Evolutionary conservation across 352 stramenopile species (phyloP).

Genomic region (Pilasporangium apinafurcum): DNA sequence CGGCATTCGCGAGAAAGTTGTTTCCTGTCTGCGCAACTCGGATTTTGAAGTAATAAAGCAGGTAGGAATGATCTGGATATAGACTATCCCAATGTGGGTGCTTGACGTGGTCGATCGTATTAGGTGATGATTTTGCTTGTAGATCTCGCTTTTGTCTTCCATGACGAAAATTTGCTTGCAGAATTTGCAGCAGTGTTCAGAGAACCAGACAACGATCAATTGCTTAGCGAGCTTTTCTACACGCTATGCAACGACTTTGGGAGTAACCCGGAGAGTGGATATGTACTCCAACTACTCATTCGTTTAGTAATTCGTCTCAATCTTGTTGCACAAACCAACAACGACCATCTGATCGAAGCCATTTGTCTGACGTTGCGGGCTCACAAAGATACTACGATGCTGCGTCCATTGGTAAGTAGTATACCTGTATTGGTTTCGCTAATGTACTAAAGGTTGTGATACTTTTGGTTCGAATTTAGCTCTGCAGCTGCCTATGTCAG

Average conservation of each 20-base stretch:
- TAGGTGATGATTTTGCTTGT: conserved; percentile 5
- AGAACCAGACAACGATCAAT: conserved; percentile 1
- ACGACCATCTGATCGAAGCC: conserved; percentile 15
- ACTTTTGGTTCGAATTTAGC: no score
- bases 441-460: no score
- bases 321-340: conserved; percentile 15
- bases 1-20: not conserved
- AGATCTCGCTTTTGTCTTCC: conserved; percentile 8
- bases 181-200: conserved; percentile 5
- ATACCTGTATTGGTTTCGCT: no score
- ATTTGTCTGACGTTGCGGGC: conserved; percentile 17
- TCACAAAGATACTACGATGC: conserved; percentile 20
- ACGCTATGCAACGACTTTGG: not conserved
- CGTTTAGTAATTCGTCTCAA: conserved; percentile 18
- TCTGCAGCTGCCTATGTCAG: conserved; percentile 5
- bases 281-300: conserved; percentile 21
- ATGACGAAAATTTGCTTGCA: not conserved
- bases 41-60: conserved; percentile 9
- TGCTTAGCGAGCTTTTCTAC: conserved; percentile 5
- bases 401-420: conserved; percentile 16
- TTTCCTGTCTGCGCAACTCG: not conserved
- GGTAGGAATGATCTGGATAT: no score
- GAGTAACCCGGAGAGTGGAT: conserved; percentile 8
- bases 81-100: no score
- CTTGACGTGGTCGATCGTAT: no score